phyloP scores from a whole-genome alignment of 2,329 filamentous ascomycete species.

The Exutisphaerella laricina region DNA sequence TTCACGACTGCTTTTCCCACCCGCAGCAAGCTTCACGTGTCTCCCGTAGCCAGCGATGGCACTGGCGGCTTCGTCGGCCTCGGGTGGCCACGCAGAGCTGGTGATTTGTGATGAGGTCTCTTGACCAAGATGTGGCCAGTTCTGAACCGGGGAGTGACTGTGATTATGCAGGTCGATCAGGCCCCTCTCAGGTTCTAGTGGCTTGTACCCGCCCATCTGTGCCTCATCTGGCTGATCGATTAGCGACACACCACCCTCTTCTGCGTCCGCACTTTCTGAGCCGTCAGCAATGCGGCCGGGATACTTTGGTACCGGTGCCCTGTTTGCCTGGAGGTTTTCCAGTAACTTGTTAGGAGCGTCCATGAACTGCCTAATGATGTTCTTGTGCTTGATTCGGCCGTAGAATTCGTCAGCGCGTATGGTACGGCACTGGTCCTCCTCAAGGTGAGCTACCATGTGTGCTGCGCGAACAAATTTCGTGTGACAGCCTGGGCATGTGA shows the following conservation, averaged over 20 bases:
- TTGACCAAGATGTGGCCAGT: slow-evolving; percentile 5
- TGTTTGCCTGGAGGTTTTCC: slow-evolving; percentile 14
- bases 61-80: neutral
- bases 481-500: slow-evolving; percentile 51
- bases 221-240: slow-evolving; percentile 17
- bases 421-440: slow-evolving; percentile 45
- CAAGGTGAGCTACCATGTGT: slow-evolving; percentile 50
- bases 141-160: neutral
- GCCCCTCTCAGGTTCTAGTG: slow-evolving; percentile 11
- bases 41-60: too few species aligned
- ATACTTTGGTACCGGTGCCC: neutral
- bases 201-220: slow-evolving; percentile 17
- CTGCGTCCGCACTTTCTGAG: slow-evolving; percentile 42
- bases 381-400: slow-evolving; percentile 47
- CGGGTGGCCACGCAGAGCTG: slow-evolving; percentile 8
- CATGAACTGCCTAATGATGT: slow-evolving; percentile 39
- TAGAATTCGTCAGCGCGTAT: slow-evolving; percentile 43
- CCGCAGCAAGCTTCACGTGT: neutral
- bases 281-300: slow-evolving; percentile 31
- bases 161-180: slow-evolving; percentile 9
- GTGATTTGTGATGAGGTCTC: slow-evolving; percentile 6
- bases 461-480: slow-evolving; percentile 45
- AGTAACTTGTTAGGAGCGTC: slow-evolving; percentile 24
- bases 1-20: neutral
- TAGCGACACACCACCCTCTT: slow-evolving; percentile 26